Base-by-base conservation (phyloP, 192 early-diverging fungal species). In the Chytriomyces sp. region DNA sequence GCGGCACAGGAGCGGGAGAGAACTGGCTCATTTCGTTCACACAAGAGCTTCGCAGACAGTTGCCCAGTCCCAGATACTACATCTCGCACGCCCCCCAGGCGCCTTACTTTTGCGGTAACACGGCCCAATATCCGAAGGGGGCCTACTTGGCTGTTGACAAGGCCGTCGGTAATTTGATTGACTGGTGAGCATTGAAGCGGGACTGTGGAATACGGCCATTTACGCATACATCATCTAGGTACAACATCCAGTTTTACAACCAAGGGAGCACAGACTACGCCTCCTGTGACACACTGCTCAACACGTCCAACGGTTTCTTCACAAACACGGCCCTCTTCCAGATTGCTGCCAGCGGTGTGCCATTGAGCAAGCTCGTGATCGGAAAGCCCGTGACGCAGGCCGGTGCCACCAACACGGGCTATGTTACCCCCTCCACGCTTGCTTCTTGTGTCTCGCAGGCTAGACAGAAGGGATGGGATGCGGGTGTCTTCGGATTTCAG, bases 161-260 rank as follows among this genome's bases (percentile, higher is more conserved):
- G 55, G 26, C 70, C 26, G 78, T 79, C 5, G 78, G 78, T 1
- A 65, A 41, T 41, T 55, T 58, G 70, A 79, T 79, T 59, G 78
- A 79, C 52, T 79, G 52, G n/a, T n/a, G n/a, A n/a, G n/a, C n/a
- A n/a, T n/a, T n/a, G n/a, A n/a, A n/a, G n/a, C n/a, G n/a, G n/a
- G n/a, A n/a, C n/a, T n/a, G n/a, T n/a, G n/a, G n/a, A n/a, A n/a
- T n/a, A n/a, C n/a, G n/a, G n/a, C n/a, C n/a, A n/a, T n/a, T n/a
- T n/a, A n/a, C n/a, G n/a, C n/a, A n/a, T n/a, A n/a, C n/a, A n/a
- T n/a, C n/a, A n/a, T n/a, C n/a, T n/a, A n/a, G n/a, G 38, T 78
- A 79, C 75, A 79, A 79, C 17, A 64, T 71, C 32, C 78, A 79
- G 54, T 79, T 75, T 61, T 79, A 79, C 49, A 79, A 79, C 69